Base-by-base conservation (phyloP, 495 filamentous ascomycete species). In the Aspergillus taichungensis region DNA sequence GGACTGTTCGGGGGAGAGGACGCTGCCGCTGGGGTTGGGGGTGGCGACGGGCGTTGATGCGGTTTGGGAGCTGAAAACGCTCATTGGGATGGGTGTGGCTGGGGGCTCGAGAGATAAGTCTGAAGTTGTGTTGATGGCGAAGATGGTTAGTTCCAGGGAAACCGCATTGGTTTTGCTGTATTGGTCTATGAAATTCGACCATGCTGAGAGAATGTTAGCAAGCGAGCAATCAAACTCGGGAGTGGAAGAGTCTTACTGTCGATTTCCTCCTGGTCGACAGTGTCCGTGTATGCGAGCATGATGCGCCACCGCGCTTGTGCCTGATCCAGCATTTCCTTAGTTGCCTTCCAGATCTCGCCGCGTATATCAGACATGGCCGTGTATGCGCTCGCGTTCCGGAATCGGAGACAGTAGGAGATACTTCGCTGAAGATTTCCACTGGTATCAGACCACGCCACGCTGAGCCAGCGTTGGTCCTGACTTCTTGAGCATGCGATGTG, bases 381-480 rank as follows among this genome's bases (percentile, higher is more conserved):
- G 11, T 74, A 62, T 2, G 76, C 62, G 6, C 68, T 66, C 38
- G 73, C 74, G 27, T 77, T 75, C 50, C 82, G 78, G 52, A 79
- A 77, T 13, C 80, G 80, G 4, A 94, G 68, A 53, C 85, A 85
- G 61, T 94, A 94, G 2, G 87, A 86, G 28, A 85, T 82, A 5
- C 73, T 85, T 50, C 77, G 81, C 59, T 94, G 87, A 45, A 85
- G 75, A 34, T 69, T 77, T 0, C 92, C 94, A 18, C 71, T 76
- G 53, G 79, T 88, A 62, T 97, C 89, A 1, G 85, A 87, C 94
- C 94, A 99, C n/a, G 85, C 85, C 5, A 81, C 88, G 1, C 83
- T 83, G 37, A 96, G 62, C 94, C 94, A 99, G 12, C 85, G 77
- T 37, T 85, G 81, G 56, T 92, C 87, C 28, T 82, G 66, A 57